A percentile compares a stretch with the other conserved stretches of the same genome.
Conservation (phyloP, 352 stramenopile genomes). For the Phytophthora chlamydospora region DNA sequence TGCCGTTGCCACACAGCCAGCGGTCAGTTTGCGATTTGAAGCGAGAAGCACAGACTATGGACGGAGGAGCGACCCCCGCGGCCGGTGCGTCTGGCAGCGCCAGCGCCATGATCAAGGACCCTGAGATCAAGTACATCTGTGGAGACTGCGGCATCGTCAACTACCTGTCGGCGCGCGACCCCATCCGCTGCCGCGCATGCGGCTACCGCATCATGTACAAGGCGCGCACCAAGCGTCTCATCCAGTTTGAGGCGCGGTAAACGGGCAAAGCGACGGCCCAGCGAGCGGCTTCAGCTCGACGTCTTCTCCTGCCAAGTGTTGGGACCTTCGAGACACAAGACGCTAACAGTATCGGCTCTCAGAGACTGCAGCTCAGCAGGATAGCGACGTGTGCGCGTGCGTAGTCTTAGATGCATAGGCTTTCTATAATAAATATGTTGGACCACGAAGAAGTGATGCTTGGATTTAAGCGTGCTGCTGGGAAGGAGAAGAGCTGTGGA, state of each 20-base stretch:
- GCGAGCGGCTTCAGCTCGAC: slow-evolving; percentile 5
- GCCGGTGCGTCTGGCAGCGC: slow-evolving; percentile 56
- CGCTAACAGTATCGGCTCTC: not conserved
- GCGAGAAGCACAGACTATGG: slow-evolving; percentile 49
- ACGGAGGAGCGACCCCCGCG: slow-evolving; percentile 81
- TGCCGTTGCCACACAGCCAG: slow-evolving; percentile 12
- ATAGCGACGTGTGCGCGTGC: not conserved
- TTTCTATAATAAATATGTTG: slow-evolving; percentile 46
- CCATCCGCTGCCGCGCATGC: slow-evolving; percentile 95
- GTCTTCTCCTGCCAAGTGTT: not conserved
- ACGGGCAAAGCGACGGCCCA: slow-evolving; percentile 11
- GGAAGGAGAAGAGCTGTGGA: not conserved
- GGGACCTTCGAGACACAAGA: not conserved
- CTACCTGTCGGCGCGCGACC: slow-evolving; percentile 95
- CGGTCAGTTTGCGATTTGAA: slow-evolving; percentile 36
- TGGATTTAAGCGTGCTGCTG: not conserved
- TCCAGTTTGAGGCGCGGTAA: slow-evolving; percentile 92
- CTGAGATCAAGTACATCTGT: slow-evolving; percentile 97
- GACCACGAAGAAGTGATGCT: slow-evolving; percentile 1
- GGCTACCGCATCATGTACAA: slow-evolving; percentile 99
- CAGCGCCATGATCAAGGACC: slow-evolving; percentile 78
- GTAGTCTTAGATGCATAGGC: slow-evolving; percentile 21
- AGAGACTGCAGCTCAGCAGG: not conserved
- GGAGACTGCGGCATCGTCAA: slow-evolving; percentile 96
- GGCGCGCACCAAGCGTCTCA: slow-evolving; percentile 94